Conservation (phyloP, 176 grass and related monocot species). For the Ensete glaucum region DNA sequence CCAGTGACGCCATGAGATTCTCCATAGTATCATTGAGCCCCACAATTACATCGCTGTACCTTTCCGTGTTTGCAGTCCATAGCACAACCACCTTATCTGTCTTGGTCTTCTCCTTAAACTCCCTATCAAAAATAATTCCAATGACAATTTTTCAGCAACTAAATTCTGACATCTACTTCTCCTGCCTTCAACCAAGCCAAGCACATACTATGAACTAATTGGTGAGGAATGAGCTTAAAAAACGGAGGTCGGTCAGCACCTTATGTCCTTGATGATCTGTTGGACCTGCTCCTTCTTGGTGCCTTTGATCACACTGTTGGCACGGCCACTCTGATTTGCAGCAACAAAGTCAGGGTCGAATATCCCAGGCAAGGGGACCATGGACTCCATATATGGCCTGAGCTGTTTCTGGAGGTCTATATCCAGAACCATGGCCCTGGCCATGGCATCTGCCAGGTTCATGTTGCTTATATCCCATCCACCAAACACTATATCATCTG, state of each 20-base stretch:
- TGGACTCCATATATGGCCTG: constrained; percentile 93
- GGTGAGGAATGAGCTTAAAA: background rate
- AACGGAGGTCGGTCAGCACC: constrained; percentile 21
- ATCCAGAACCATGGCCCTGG: constrained; percentile 83
- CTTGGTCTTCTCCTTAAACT: constrained; percentile 90
- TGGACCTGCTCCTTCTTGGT: constrained; percentile 85
- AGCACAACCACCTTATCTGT: constrained; percentile 83
- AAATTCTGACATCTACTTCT: background rate
- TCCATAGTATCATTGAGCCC: constrained; percentile 82
- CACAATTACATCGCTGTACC: constrained; percentile 66
- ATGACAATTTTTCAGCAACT: background rate
- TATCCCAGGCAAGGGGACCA: constrained; percentile 76
- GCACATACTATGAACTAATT: too few species aligned
- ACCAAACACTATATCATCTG: constrained; percentile 81
- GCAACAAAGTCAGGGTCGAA: constrained; percentile 89
- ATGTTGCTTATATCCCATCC: constrained; percentile 98
- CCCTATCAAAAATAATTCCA: constrained; percentile 27
- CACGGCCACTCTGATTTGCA: constrained; percentile 68
- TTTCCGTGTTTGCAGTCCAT: constrained; percentile 97
- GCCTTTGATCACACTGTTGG: constrained; percentile 60
- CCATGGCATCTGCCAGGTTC: constrained; percentile 94
- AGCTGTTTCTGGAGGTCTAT: constrained; percentile 99
- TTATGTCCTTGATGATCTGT: constrained; percentile 87
- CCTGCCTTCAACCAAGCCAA: too few species aligned
- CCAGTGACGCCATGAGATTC: constrained; percentile 77